phyloP scores from a whole-genome alignment of 2,329 filamentous ascomycete genomes.

The Colletotrichum tropicicola region DNA sequence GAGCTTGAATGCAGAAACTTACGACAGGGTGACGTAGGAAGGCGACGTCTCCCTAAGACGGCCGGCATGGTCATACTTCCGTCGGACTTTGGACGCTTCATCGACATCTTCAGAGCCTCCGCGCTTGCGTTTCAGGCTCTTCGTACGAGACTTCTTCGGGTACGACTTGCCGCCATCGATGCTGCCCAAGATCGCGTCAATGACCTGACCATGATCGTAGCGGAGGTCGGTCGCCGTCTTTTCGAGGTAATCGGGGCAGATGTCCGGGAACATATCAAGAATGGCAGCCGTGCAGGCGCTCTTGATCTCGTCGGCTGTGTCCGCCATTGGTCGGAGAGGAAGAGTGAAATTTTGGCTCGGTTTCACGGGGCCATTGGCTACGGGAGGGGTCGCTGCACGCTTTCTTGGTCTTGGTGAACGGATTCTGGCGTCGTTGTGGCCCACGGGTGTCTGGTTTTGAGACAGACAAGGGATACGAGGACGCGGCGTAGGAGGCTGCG shows the following conservation, averaged over 20 bases:
- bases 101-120: slow-evolving; percentile 33
- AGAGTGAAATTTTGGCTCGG: background rate
- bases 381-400: background rate
- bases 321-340: slow-evolving; percentile 7
- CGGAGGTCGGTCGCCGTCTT: slow-evolving; percentile 35
- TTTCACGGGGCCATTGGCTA: background rate
- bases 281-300: slow-evolving; percentile 39
- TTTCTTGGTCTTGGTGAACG: background rate
- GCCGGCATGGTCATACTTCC: background rate
- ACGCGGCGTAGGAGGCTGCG: no score
- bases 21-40: slow-evolving; percentile 11
- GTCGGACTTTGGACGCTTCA: slow-evolving; percentile 20
- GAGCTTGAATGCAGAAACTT: slow-evolving; percentile 12
- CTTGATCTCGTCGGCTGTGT: slow-evolving; percentile 10
- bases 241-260: slow-evolving; percentile 50
- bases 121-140: slow-evolving; percentile 53
- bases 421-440: no score
- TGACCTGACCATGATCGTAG: slow-evolving; percentile 41
- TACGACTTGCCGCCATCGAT: slow-evolving; percentile 49
- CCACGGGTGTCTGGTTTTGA: no score
- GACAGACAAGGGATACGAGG: no score
- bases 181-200: slow-evolving; percentile 50
- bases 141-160: slow-evolving; percentile 36
- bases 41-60: background rate
- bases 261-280: slow-evolving; percentile 53